phyloP scores from a whole-genome alignment of 139 green algal species.

The Pycnococcus provasolii region DNA sequence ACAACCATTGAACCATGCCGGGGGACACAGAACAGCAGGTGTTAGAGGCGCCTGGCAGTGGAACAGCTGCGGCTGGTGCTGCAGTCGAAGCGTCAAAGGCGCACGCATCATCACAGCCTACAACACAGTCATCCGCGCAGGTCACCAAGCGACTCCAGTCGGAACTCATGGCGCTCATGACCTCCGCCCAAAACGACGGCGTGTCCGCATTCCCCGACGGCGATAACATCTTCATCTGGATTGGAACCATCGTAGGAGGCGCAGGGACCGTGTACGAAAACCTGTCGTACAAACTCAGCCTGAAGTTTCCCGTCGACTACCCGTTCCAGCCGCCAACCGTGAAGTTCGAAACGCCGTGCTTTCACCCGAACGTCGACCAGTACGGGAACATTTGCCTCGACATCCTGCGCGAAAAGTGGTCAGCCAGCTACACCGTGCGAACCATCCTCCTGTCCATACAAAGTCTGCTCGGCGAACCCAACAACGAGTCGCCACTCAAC shows the following conservation, averaged over 20 bases:
- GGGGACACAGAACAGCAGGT: no score
- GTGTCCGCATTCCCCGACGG: slow-evolving; percentile 64
- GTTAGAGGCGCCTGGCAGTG: no score
- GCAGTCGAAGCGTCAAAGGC: no score
- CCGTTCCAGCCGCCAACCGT: slow-evolving; percentile 64
- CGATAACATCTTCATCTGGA: slow-evolving; percentile 68
- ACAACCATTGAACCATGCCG: no score
- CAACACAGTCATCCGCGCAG: no score
- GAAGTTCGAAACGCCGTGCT: slow-evolving; percentile 62
- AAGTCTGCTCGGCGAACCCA: slow-evolving; percentile 59
- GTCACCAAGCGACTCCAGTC: slow-evolving; percentile 1
- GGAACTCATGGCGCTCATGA: slow-evolving; percentile 52
- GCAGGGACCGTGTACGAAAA: slow-evolving; percentile 55
- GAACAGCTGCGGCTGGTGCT: no score
- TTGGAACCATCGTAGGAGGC: slow-evolving; percentile 54
- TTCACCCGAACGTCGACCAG: slow-evolving; percentile 70
- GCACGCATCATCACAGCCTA: no score
- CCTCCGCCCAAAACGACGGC: slow-evolving; percentile 29
- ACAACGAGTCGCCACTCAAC: slow-evolving; percentile 69
- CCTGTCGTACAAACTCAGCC: slow-evolving; percentile 52
- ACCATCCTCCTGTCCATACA: slow-evolving; percentile 67
- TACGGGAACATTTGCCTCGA: slow-evolving; percentile 74
- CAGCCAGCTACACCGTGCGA: slow-evolving; percentile 56
- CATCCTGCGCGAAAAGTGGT: slow-evolving; percentile 68
- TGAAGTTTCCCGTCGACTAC: slow-evolving; percentile 62